These are phyloP conservation scores for Penicillium occitanis DNA, from an alignment of 2,329 filamentous ascomycete genomes.

Conservation along the genomic window DNA sequence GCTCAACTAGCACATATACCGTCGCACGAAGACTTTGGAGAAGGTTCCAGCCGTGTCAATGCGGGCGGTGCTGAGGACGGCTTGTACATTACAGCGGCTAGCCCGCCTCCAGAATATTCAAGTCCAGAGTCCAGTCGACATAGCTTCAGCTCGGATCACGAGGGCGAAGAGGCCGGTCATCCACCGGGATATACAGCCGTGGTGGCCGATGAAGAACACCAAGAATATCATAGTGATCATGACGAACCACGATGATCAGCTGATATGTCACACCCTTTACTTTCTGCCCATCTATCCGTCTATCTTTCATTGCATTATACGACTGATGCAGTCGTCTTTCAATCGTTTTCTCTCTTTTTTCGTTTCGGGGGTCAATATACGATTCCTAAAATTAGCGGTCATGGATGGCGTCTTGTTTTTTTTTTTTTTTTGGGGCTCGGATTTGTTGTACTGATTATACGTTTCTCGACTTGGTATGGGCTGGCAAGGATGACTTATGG, in stretches of 20 bases:
- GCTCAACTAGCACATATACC: conserved; percentile 76
- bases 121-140: conserved; percentile 56
- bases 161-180: conserved; percentile 52
- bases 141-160: conserved; percentile 47
- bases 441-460: conserved; percentile 2
- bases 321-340: neutral
- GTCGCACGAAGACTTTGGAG: conserved; percentile 66
- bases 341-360: neutral
- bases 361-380: neutral
- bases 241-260: conserved; percentile 16
- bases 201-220: conserved; percentile 39
- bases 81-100: conserved; percentile 26
- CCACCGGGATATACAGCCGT: conserved; percentile 82
- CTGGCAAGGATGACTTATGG: conserved; percentile 13
- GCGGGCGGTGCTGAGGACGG: conserved; percentile 27
- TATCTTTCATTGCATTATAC: neutral
- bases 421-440: conserved; percentile 17
- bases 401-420: conserved; percentile 30
- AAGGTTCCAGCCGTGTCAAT: conserved; percentile 61
- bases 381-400: conserved; percentile 31
- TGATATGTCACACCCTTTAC: neutral
- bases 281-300: neutral
- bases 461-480: conserved; percentile 24
- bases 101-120: conserved; percentile 52
- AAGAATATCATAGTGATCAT: conserved; percentile 17